Percentiles rank a stretch among this genome's conserved stretches.
Evolutionary conservation across 495 filamentous ascomycete species (phyloP).

Genomic region (Neurospora sp.): DNA sequence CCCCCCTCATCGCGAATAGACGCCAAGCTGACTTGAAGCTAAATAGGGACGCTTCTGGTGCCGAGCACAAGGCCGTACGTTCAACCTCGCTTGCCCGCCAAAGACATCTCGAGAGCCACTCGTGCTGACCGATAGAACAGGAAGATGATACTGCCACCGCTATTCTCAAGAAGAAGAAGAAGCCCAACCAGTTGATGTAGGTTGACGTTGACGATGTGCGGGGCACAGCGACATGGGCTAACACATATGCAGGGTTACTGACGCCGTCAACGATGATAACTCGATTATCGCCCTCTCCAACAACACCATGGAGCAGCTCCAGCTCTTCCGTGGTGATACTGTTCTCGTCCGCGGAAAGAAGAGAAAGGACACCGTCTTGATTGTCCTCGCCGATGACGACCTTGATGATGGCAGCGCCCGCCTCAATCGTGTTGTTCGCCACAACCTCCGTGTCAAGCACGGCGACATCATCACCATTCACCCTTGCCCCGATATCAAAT

Average conservation of each 20-base stretch:
- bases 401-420: constrained; percentile 93
- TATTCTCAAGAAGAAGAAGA: constrained; percentile 99
- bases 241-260: constrained; percentile 65
- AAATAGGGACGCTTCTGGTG: constrained; percentile 75
- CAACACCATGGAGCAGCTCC: constrained; percentile 97
- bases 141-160: constrained; percentile 90
- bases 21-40: constrained; percentile 21
- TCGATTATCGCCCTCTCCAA: constrained; percentile 97
- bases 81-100: constrained; percentile 16
- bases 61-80: constrained; percentile 75
- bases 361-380: constrained; percentile 96
- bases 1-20: neutral
- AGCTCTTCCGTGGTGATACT: constrained; percentile 96
- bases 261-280: constrained; percentile 98
- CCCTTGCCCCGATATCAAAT: constrained; percentile 99
- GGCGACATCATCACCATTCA: constrained; percentile 95
- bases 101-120: constrained; percentile 3
- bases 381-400: constrained; percentile 94
- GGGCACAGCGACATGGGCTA: constrained; percentile 19
- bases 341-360: constrained; percentile 98
- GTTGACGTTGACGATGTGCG: constrained; percentile 19
- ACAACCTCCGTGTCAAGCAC: constrained; percentile 97
- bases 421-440: constrained; percentile 94
- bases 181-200: constrained; percentile 96
- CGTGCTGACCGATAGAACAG: constrained; percentile 34